phyloP scores from a whole-genome alignment of 2,329 filamentous ascomycete genomes.

The Dryadomyces quercivorus region DNA sequence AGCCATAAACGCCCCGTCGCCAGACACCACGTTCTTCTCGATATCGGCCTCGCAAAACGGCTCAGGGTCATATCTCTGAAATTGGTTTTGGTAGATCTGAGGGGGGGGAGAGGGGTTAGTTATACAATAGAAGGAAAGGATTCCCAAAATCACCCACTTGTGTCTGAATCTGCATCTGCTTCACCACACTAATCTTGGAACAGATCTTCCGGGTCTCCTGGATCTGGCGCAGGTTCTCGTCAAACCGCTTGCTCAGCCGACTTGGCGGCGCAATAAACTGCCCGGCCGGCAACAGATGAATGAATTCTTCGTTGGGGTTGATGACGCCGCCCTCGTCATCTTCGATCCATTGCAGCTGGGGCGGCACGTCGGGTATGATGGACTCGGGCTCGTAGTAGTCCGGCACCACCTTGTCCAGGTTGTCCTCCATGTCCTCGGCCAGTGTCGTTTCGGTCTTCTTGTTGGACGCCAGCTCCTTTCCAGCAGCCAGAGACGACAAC shows the following conservation, averaged over 20 bases:
- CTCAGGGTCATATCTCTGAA: conserved; percentile 87
- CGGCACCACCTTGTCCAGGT: conserved; percentile 72
- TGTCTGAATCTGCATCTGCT: conserved; percentile 98
- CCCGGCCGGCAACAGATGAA: conserved; percentile 63
- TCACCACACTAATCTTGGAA: conserved; percentile 93
- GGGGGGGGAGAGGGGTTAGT: neutral
- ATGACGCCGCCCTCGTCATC: conserved; percentile 82
- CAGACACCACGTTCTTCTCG: conserved; percentile 77
- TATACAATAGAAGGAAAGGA: no score
- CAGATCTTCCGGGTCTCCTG: conserved; percentile 94
- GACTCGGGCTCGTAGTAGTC: conserved; percentile 90
- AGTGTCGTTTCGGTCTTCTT: conserved; percentile 53
- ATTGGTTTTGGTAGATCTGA: conserved; percentile 93
- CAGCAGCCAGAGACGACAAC: neutral
- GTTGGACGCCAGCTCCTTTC: conserved; percentile 18
- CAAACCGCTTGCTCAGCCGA: conserved; percentile 65
- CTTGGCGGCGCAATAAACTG: conserved; percentile 66
- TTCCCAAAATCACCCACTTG: conserved; percentile 45
- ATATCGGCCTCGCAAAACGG: conserved; percentile 81
- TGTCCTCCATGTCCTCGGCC: conserved; percentile 88
- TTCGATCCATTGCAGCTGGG: conserved; percentile 74
- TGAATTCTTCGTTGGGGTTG: conserved; percentile 74
- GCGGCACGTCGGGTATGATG: conserved; percentile 71
- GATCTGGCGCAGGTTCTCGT: conserved; percentile 86
- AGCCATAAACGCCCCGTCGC: conserved; percentile 79